phyloP scores from a whole-genome alignment of 306 rosid species.

The Dalbergia cultrata region DNA sequence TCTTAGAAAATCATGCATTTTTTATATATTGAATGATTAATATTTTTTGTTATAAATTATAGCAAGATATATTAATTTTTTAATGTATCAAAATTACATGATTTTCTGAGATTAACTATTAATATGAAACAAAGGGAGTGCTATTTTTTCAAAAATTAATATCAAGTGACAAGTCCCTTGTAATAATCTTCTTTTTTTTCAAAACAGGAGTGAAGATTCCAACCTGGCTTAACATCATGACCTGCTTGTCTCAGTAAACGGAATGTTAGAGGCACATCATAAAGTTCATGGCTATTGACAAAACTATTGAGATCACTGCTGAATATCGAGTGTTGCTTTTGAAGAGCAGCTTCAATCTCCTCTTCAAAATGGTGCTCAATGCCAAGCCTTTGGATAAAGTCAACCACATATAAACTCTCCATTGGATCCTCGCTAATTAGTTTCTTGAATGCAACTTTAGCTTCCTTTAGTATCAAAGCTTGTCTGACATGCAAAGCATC shows the following conservation, averaged over 20 bases:
- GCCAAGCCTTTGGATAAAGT: constrained; percentile 54
- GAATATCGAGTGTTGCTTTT: constrained; percentile 22
- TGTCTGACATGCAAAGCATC: constrained; percentile 22
- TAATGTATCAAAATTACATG: too few relatives aligned
- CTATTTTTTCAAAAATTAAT: too few relatives aligned
- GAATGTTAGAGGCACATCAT: constrained; percentile 29
- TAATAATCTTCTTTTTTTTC: too few relatives aligned
- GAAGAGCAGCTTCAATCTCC: constrained; percentile 45
- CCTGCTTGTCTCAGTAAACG: constrained; percentile 47
- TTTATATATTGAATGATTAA: too few relatives aligned
- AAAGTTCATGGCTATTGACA: constrained; percentile 2
- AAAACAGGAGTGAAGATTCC: too few relatives aligned
- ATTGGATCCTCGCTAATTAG: constrained; percentile 20
- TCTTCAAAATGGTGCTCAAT: constrained; percentile 52
- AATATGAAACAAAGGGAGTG: too few relatives aligned
- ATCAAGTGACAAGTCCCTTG: too few relatives aligned
- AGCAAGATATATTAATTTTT: too few relatives aligned
- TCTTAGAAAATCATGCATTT: too few relatives aligned
- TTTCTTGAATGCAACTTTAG: constrained; percentile 25
- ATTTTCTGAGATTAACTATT: too few relatives aligned
- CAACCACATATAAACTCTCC: constrained; percentile 44
- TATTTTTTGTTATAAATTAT: too few relatives aligned
- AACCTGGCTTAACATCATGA: constrained; percentile 44
- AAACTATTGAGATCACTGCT: not conserved
- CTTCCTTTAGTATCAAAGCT: constrained; percentile 38